A percentile compares a stretch with the other conserved stretches of the same genome.
phyloP scores from a whole-genome alignment of 1,284 basidiomycete species.

The Marasmius oreades region DNA sequence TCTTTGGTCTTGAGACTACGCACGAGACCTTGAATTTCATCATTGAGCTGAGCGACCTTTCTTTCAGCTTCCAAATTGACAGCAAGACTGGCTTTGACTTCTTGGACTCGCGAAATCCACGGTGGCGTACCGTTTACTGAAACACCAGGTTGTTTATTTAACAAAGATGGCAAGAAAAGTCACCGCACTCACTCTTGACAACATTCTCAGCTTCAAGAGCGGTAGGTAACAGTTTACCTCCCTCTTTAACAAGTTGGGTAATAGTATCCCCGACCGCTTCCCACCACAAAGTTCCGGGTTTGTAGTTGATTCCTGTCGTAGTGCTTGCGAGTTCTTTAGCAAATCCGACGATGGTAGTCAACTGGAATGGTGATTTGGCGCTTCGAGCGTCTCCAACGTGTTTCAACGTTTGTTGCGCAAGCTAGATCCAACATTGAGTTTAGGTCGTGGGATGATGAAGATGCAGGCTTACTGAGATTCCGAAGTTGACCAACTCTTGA shows the following conservation, averaged over 20 bases:
- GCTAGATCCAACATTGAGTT: slow-evolving; percentile 35
- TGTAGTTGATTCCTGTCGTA: slow-evolving; percentile 68
- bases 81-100: slow-evolving; percentile 80
- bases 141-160: slow-evolving; percentile 9
- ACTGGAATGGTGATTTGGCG: slow-evolving; percentile 74
- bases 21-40: slow-evolving; percentile 85
- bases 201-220: slow-evolving; percentile 77
- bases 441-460: background rate
- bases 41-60: slow-evolving; percentile 79
- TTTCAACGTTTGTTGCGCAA: slow-evolving; percentile 83
- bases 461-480: slow-evolving; percentile 66
- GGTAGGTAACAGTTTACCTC: slow-evolving; percentile 64
- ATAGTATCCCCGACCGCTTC: slow-evolving; percentile 73
- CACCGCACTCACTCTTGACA: slow-evolving; percentile 61
- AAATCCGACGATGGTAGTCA: slow-evolving; percentile 67
- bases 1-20: slow-evolving; percentile 85
- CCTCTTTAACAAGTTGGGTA: slow-evolving; percentile 66
- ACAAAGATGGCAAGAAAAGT: background rate
- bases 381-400: slow-evolving; percentile 75
- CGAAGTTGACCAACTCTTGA: slow-evolving; percentile 84
- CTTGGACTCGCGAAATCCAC: slow-evolving; percentile 85
- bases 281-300: slow-evolving; percentile 68
- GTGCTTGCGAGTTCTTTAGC: slow-evolving; percentile 70
- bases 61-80: slow-evolving; percentile 91
- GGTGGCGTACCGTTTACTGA: slow-evolving; percentile 78